phyloP scores from a whole-genome alignment of 345 rosid species.

The Gossypium stocksii region DNA sequence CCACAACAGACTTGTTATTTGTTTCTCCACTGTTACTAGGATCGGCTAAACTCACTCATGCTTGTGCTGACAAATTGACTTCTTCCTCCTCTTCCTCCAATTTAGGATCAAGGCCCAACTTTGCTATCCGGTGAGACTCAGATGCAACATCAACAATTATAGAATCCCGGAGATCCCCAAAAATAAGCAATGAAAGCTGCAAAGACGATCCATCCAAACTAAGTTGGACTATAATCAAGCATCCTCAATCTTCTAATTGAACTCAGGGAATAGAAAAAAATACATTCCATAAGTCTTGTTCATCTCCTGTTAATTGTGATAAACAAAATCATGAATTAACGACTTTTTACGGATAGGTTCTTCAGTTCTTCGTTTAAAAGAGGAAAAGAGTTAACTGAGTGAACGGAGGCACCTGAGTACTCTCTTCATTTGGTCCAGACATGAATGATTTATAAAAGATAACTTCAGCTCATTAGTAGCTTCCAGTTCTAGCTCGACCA shows the following conservation, averaged over 20 bases:
- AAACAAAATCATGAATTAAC: neutral
- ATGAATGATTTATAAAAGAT: conserved; percentile 32
- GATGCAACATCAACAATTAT: conserved; percentile 94
- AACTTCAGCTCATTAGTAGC: neutral
- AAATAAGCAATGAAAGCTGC: conserved; percentile 68
- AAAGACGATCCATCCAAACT: conserved; percentile 6
- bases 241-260: neutral
- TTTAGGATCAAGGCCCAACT: conserved; percentile 78
- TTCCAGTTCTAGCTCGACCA: neutral
- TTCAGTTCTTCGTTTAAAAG: neutral
- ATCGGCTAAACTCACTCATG: conserved; percentile 67
- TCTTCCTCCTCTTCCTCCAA: conserved; percentile 84
- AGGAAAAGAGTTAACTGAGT: neutral
- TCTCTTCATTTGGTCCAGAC: conserved; percentile 53
- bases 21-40: conserved; percentile 62
- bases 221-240: neutral
- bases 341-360: neutral
- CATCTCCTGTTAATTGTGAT: neutral
- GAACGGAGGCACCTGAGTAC: conserved; percentile 41
- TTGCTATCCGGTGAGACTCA: conserved; percentile 84
- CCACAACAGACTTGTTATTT: conserved; percentile 62
- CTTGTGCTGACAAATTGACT: conserved; percentile 75
- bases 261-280: neutral
- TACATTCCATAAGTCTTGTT: neutral
- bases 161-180: conserved; percentile 72